Evolutionary conservation across 2,329 filamentous ascomycete genomes (phyloP).

Genomic region (Arthrobotrys pseudoclavata): DNA sequence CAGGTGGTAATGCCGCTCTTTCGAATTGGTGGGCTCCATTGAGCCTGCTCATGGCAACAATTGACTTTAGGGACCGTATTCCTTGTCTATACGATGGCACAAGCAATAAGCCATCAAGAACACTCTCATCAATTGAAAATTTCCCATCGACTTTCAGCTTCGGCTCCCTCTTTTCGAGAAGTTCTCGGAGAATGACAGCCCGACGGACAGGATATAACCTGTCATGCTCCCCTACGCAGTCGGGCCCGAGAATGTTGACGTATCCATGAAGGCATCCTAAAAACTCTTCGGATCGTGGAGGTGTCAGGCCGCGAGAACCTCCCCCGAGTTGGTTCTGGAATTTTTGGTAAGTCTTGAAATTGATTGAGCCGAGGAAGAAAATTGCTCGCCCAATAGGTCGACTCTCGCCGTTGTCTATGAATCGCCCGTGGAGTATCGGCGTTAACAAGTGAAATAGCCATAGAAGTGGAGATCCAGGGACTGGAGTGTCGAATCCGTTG

Average conservation of each 20-base stretch:
- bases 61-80: constrained; percentile 40
- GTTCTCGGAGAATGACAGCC: constrained; percentile 38
- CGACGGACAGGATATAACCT: constrained; percentile 51
- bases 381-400: constrained; percentile 46
- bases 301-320: constrained; percentile 1
- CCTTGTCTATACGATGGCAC: constrained; percentile 46
- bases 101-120: constrained; percentile 41
- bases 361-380: constrained; percentile 45
- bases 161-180: constrained; percentile 32
- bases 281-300: constrained; percentile 44
- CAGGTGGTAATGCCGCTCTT: constrained; percentile 41
- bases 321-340: constrained; percentile 37
- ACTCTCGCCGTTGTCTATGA: constrained; percentile 39
- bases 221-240: constrained; percentile 42
- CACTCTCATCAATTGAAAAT: constrained; percentile 43
- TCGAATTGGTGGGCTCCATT: constrained; percentile 37
- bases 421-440: constrained; percentile 43
- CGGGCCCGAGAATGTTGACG: constrained; percentile 51
- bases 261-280: constrained; percentile 50
- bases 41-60: constrained; percentile 50
- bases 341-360: constrained; percentile 47
- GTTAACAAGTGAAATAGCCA: constrained; percentile 45
- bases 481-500: constrained; percentile 37
- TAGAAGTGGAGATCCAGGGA: constrained; percentile 30
- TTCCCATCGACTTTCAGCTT: constrained; percentile 38